A percentile compares a stretch with the other conserved stretches of the same genome.
Evolutionary conservation across 1,284 basidiomycete genomes (phyloP).

Genomic region (Apiotrichum domesticum): DNA sequence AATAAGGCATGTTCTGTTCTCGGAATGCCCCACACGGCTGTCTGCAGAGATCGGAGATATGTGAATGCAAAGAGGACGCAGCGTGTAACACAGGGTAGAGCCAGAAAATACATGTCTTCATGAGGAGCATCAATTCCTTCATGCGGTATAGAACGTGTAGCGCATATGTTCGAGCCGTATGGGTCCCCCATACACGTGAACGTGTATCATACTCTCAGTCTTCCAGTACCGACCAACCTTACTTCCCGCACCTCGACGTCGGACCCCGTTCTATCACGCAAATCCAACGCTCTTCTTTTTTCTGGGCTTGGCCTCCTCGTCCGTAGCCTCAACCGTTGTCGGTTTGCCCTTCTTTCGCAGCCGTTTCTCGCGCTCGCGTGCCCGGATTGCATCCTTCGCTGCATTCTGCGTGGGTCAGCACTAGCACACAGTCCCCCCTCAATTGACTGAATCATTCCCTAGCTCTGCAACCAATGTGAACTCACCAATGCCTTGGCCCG

Average conservation of each 20-base stretch:
- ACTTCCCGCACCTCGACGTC: no score
- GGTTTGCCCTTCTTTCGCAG: slow-evolving; percentile 14
- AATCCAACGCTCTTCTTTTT: slow-evolving; percentile 20
- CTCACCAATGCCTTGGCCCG: slow-evolving; percentile 28
- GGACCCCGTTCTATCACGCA: slow-evolving; percentile 1
- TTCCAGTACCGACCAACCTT: no score
- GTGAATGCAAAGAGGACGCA: background rate
- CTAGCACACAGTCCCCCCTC: background rate
- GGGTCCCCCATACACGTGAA: no score
- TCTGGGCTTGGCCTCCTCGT: slow-evolving; percentile 7
- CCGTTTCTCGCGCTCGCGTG: slow-evolving; percentile 21
- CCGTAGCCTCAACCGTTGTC: background rate
- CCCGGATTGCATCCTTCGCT: slow-evolving; percentile 14
- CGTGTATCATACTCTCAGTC: no score
- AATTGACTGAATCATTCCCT: no score
- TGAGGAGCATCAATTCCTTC: no score
- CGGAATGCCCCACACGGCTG: no score
- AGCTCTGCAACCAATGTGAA: background rate
- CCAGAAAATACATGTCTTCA: no score
- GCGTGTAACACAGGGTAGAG: no score
- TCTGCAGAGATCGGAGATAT: no score
- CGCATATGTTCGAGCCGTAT: no score
- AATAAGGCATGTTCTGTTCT: background rate
- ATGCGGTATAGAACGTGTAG: no score
- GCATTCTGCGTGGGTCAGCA: slow-evolving; percentile 7